Conservation (phyloP, 2,329 filamentous ascomycete genomes). For the Septoria petroselini region DNA sequence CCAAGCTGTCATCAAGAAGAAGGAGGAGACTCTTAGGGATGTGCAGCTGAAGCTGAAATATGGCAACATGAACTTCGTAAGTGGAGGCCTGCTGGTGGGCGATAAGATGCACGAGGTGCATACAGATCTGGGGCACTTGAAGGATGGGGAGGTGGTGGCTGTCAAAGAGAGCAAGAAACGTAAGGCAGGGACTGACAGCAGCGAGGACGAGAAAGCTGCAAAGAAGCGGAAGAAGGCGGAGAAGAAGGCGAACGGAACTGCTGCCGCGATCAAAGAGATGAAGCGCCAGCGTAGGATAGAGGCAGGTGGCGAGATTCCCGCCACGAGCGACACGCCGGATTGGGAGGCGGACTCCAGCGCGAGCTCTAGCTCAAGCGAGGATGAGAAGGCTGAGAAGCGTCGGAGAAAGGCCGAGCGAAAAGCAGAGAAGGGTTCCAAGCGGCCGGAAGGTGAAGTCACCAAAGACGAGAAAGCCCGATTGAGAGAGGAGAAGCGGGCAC, state of each 20-base stretch:
- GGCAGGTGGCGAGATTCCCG: neutral
- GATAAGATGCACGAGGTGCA: constrained; percentile 50
- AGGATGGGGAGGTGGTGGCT: constrained; percentile 46
- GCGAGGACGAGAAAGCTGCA: constrained; percentile 27
- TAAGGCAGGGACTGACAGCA: constrained; percentile 18
- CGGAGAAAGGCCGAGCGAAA: constrained; percentile 35
- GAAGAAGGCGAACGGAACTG: constrained; percentile 26
- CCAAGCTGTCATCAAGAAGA: constrained; percentile 66
- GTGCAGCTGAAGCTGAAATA: constrained; percentile 70
- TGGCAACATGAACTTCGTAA: constrained; percentile 80
- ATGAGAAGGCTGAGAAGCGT: constrained; percentile 39
- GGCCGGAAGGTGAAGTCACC: constrained; percentile 5
- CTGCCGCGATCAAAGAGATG: constrained; percentile 24
- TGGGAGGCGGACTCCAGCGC: constrained; percentile 4
- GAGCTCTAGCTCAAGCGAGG: constrained; percentile 16
- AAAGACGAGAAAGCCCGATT: constrained; percentile 36
- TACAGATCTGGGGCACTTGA: constrained; percentile 24
- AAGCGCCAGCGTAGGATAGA: constrained; percentile 26
- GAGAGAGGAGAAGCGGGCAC: constrained; percentile 47
- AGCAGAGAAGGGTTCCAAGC: constrained; percentile 18
- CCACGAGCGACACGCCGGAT: constrained; percentile 4
- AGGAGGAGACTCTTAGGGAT: constrained; percentile 61
- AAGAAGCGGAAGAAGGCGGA: constrained; percentile 38
- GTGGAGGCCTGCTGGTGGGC: constrained; percentile 69
- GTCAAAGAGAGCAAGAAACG: constrained; percentile 40